These are phyloP conservation scores for Monosporascus sp. DNA, from an alignment of 2,329 filamentous ascomycete genomes.

Conservation along the genomic window DNA sequence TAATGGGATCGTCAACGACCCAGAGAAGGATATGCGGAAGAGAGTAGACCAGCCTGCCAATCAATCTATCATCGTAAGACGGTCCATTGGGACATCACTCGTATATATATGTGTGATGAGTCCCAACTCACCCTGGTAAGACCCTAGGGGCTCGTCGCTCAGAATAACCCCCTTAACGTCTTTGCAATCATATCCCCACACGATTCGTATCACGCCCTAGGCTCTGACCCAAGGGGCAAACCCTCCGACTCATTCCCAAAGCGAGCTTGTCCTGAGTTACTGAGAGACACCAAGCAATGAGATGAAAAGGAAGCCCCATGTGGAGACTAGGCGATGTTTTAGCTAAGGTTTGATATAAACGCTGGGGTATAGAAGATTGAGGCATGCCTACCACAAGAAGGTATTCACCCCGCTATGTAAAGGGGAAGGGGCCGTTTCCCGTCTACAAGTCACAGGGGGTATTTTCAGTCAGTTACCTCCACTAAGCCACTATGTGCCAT, in stretches of 20 bases:
- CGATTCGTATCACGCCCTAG: background rate
- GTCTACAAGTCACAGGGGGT: too few species aligned
- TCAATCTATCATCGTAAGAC: background rate
- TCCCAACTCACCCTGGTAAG: background rate
- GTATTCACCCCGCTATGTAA: too few species aligned
- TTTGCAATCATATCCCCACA: background rate
- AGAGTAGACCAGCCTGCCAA: conserved; percentile 18
- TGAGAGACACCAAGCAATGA: background rate
- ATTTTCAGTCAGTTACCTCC: too few species aligned
- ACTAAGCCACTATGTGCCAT: too few species aligned
- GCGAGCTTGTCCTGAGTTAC: background rate
- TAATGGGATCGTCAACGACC: conserved; percentile 21
- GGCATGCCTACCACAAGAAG: too few species aligned
- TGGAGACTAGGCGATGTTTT: background rate
- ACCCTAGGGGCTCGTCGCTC: background rate
- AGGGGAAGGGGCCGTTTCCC: too few species aligned
- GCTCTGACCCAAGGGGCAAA: background rate
- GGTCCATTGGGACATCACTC: background rate
- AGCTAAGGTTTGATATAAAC: background rate
- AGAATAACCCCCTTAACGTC: background rate
- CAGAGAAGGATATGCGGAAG: conserved; percentile 16
- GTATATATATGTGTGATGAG: background rate
- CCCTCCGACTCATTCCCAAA: background rate
- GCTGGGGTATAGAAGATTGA: background rate
- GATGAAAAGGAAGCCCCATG: too few species aligned